phyloP scores from a whole-genome alignment of 23 red algal species.

The Pyropia yezoensis region DNA sequence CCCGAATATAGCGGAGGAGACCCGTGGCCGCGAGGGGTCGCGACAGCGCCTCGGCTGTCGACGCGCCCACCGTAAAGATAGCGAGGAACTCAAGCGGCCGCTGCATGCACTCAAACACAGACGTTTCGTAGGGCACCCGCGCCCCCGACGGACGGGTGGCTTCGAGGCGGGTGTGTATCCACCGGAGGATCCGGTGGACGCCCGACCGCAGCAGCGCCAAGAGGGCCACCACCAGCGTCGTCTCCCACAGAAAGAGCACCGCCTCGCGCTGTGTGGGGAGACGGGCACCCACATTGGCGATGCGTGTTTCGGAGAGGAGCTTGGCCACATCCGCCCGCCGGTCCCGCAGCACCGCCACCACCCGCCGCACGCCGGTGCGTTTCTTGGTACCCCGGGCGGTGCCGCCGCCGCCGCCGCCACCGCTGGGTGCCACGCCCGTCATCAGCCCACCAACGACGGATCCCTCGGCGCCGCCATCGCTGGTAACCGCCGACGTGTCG shows the following conservation, averaged over 20 bases:
- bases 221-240: conserved; percentile 43
- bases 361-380: too few species aligned
- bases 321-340: too few species aligned
- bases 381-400: too few species aligned
- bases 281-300: not conserved
- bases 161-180: conserved; percentile 76
- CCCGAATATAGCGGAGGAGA: conserved; percentile 66
- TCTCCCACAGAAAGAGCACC: conserved; percentile 48
- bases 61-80: conserved; percentile 78
- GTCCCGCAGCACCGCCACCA: too few species aligned
- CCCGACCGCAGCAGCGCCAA: conserved; percentile 77
- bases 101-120: conserved; percentile 98
- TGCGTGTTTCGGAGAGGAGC: too few species aligned
- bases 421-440: too few species aligned
- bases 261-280: conserved; percentile 25
- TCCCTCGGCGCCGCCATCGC: too few species aligned
- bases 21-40: conserved; percentile 80
- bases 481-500: too few species aligned
- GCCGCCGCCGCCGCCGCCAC: too few species aligned
- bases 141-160: conserved; percentile 26
- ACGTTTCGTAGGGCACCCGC: conserved; percentile 73
- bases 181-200: conserved; percentile 67
- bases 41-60: conserved; percentile 81
- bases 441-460: too few species aligned
- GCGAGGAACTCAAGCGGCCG: conserved; percentile 90